Evolutionary conservation across 192 early-diverging fungal species (phyloP).

Genomic region (Chytriomyces sp.): DNA sequence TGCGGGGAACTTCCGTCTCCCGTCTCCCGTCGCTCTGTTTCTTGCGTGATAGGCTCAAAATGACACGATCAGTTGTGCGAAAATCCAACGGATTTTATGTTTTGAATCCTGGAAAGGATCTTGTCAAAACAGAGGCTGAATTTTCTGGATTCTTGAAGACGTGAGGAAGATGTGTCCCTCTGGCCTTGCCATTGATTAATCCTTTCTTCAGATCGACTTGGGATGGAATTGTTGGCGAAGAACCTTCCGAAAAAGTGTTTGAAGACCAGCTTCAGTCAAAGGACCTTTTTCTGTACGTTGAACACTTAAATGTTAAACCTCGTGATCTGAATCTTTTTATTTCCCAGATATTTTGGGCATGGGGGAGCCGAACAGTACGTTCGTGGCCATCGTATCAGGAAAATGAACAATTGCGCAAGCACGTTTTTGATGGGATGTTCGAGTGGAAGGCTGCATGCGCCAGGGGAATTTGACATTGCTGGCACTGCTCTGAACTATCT

Average conservation of each 20-base stretch:
- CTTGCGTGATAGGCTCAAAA: conserved; percentile 60
- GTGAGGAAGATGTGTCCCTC: neutral
- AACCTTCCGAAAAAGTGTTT: conserved; percentile 72
- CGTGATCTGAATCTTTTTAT: neutral
- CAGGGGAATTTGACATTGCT: conserved; percentile 87
- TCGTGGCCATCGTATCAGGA: conserved; percentile 66
- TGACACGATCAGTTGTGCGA: conserved; percentile 6
- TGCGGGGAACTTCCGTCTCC: conserved; percentile 75
- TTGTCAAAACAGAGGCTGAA: conserved; percentile 77
- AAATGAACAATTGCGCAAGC: conserved; percentile 73
- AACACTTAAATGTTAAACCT: neutral
- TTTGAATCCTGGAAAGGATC: conserved; percentile 89
- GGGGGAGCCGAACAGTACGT: conserved; percentile 88
- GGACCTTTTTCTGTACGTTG: conserved; percentile 67
- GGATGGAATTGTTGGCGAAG: conserved; percentile 72
- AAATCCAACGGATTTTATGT: conserved; percentile 71
- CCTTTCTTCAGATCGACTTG: conserved; percentile 51
- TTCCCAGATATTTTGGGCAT: conserved; percentile 88
- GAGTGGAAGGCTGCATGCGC: conserved; percentile 74
- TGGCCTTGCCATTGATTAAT: too few relatives aligned
- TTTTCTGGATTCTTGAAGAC: conserved; percentile 66
- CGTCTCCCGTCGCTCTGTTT: conserved; percentile 81
- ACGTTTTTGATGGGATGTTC: conserved; percentile 93
- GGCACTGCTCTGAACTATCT: conserved; percentile 87
- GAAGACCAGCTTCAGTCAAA: conserved; percentile 59